phyloP scores from a whole-genome alignment of 805 yeast species.

The Nakazawaea sp. region DNA sequence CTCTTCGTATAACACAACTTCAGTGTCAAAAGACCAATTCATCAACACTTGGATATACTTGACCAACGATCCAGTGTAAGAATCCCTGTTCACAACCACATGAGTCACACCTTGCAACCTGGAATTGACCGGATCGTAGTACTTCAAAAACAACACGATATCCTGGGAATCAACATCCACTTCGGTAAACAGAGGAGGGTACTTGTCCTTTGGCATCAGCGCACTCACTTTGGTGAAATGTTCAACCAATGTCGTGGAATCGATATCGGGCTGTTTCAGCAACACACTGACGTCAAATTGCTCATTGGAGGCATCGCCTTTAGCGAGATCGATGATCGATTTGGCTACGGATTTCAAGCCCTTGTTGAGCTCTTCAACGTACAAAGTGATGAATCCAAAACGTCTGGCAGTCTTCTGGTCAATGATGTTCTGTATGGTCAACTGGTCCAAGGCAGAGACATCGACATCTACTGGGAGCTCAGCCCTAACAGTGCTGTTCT shows the following conservation, averaged over 20 bases:
- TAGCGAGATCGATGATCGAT: constrained; percentile 11
- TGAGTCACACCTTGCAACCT: constrained; percentile 63
- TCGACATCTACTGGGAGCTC: constrained; percentile 31
- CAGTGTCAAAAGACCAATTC: constrained; percentile 26
- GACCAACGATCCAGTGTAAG: constrained; percentile 31
- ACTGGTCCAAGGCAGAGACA: constrained; percentile 21
- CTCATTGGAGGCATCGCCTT: neutral
- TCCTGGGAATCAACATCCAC: constrained; percentile 23
- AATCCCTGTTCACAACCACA: constrained; percentile 41
- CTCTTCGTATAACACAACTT: constrained; percentile 50
- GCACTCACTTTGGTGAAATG: constrained; percentile 2
- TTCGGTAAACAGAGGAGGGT: constrained; percentile 14
- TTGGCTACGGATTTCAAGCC: constrained; percentile 29
- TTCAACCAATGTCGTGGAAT: constrained; percentile 12
- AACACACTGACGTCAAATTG: constrained; percentile 5
- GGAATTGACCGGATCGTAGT: constrained; percentile 52
- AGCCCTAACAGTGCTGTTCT: constrained; percentile 66
- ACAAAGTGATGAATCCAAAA: constrained; percentile 44
- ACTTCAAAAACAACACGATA: constrained; percentile 47
- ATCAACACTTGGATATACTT: constrained; percentile 34
- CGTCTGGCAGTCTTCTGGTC: constrained; percentile 37
- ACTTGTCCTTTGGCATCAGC: constrained; percentile 9
- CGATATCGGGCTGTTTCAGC: constrained; percentile 13
- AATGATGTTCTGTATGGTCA: constrained; percentile 46
- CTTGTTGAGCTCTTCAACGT: constrained; percentile 52